Conservation (phyloP, 805 yeast genomes). For the Metschnikowia borealis region DNA sequence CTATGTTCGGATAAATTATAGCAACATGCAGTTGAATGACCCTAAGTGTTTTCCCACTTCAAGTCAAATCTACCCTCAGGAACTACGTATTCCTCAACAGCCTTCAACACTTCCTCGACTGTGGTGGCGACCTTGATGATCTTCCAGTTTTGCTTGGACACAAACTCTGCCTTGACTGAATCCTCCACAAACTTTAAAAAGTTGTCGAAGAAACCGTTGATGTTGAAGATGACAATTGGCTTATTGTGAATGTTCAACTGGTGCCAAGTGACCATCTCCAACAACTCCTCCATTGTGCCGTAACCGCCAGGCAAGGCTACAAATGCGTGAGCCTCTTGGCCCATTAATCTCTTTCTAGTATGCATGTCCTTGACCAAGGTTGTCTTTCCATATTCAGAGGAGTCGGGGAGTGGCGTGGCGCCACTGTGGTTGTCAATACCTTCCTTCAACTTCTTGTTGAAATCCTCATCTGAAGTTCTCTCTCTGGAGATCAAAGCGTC, state of each 20-base stretch:
- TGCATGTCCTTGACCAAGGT: constrained; percentile 87
- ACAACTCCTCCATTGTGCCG: constrained; percentile 84
- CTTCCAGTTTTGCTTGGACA: constrained; percentile 59
- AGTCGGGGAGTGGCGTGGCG: constrained; percentile 59
- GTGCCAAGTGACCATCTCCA: constrained; percentile 89
- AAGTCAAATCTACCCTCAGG: constrained; percentile 75
- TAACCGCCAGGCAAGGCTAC: constrained; percentile 91
- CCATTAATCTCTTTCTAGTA: constrained; percentile 83
- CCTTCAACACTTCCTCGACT: constrained; percentile 62
- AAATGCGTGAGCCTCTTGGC: constrained; percentile 79
- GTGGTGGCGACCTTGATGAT: constrained; percentile 67
- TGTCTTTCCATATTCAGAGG: constrained; percentile 64
- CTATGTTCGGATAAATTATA: not conserved
- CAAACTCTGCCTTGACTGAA: constrained; percentile 63
- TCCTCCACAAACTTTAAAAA: constrained; percentile 58
- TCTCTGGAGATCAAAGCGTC: constrained; percentile 73
- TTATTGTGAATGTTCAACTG: constrained; percentile 82
- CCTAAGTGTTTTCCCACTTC: constrained; percentile 50
- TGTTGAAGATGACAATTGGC: constrained; percentile 75
- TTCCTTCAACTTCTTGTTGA: constrained; percentile 47
- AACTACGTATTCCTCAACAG: constrained; percentile 55
- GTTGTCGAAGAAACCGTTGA: constrained; percentile 75
- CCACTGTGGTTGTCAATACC: constrained; percentile 64
- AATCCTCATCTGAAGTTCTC: constrained; percentile 42
- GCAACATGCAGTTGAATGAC: not conserved